These are phyloP conservation scores for Pseudogymnoascus sp. DNA, from an alignment of 2,329 filamentous ascomycete genomes.

Conservation along the genomic window DNA sequence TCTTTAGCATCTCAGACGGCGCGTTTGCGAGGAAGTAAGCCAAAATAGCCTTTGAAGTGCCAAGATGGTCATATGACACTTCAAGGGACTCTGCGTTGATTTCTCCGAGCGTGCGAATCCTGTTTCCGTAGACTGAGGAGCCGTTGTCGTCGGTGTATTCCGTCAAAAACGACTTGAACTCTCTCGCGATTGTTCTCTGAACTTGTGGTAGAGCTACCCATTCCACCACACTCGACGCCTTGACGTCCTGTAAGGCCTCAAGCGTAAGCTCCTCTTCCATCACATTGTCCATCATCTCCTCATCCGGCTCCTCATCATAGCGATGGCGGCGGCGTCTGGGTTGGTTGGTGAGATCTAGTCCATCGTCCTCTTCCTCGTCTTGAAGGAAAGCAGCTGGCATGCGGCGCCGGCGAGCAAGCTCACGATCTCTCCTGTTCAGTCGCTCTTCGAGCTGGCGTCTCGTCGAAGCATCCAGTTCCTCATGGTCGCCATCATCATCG, in stretches of 20 bases:
- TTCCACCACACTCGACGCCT: constrained; percentile 85
- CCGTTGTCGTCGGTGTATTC: constrained; percentile 89
- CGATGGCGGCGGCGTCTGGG: constrained; percentile 77
- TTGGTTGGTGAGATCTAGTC: constrained; percentile 78
- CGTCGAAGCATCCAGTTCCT: constrained; percentile 57
- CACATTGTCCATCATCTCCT: constrained; percentile 85
- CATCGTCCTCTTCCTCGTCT: constrained; percentile 77
- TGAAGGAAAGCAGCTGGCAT: constrained; percentile 68
- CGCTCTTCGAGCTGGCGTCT: constrained; percentile 66
- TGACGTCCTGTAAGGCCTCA: constrained; percentile 86
- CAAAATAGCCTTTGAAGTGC: constrained; percentile 82
- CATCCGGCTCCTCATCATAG: constrained; percentile 91
- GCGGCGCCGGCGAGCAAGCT: constrained; percentile 58
- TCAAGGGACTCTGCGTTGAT: constrained; percentile 94
- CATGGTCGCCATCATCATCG: constrained; percentile 72
- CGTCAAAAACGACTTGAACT: constrained; percentile 96
- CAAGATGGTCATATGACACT: constrained; percentile 89
- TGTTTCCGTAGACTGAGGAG: constrained; percentile 87
- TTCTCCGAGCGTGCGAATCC: constrained; percentile 92
- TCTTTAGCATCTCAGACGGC: constrained; percentile 86
- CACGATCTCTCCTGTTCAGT: constrained; percentile 66
- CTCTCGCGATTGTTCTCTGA: constrained; percentile 84
- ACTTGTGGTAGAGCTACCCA: constrained; percentile 91
- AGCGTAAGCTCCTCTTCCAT: constrained; percentile 94
- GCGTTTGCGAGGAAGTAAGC: constrained; percentile 96